Conservation (phyloP, 805 yeast species). For the Pichia exigua region DNA sequence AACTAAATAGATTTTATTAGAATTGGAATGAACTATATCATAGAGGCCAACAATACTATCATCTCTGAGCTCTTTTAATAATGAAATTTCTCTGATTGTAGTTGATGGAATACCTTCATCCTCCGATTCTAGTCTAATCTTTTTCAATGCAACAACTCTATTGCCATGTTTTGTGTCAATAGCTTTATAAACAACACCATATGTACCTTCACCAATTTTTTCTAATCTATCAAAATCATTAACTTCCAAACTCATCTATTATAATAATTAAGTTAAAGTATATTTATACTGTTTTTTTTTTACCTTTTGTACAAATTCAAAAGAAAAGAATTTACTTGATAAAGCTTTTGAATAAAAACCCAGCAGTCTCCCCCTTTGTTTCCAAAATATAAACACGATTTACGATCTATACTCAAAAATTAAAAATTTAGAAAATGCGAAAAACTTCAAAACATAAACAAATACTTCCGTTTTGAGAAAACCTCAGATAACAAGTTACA, state of each 20-base stretch:
- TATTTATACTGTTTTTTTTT: no score
- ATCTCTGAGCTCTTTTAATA: slow-evolving; percentile 87
- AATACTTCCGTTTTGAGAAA: not conserved
- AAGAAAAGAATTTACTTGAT: no score
- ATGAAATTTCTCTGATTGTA: slow-evolving; percentile 92
- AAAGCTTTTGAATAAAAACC: no score
- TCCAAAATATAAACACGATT: not conserved
- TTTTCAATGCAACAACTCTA: slow-evolving; percentile 91
- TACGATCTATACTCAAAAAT: not conserved
- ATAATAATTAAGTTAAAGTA: not conserved
- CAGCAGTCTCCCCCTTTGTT: not conserved
- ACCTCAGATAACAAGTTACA: not conserved
- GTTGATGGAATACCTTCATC: slow-evolving; percentile 99
- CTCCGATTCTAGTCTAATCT: slow-evolving; percentile 91
- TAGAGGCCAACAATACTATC: slow-evolving; percentile 86
- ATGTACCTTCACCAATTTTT: slow-evolving; percentile 96
- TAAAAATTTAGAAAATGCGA: not conserved
- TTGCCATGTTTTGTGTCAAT: slow-evolving; percentile 81
- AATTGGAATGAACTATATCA: slow-evolving; percentile 92
- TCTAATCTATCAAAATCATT: slow-evolving; percentile 90
- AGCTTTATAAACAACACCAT: slow-evolving; percentile 97
- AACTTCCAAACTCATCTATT: slow-evolving; percentile 53
- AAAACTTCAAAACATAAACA: not conserved
- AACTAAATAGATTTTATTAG: slow-evolving; percentile 85
- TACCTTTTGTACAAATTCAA: no score